These are phyloP conservation scores for Globisporangium emineosum DNA, from an alignment of 352 stramenopile species.

Conservation along the genomic window DNA sequence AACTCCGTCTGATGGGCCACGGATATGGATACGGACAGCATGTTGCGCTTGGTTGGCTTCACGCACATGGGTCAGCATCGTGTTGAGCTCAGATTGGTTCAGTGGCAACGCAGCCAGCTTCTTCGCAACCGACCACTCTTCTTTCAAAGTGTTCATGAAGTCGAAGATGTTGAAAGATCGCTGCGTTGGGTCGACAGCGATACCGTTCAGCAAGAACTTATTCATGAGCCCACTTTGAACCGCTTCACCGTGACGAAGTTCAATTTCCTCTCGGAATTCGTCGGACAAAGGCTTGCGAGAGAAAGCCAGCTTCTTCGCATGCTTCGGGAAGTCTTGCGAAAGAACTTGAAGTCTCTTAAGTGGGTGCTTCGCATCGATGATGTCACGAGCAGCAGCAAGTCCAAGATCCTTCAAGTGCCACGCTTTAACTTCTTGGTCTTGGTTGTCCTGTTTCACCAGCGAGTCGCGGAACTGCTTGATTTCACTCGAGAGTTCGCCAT, in stretches of 20 bases:
- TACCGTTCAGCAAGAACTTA: constrained; percentile 88
- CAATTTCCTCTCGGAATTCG: constrained; percentile 46
- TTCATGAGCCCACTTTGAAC: constrained; percentile 38
- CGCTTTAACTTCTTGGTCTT: constrained; percentile 52
- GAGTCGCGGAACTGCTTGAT: constrained; percentile 54
- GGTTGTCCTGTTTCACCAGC: constrained; percentile 42
- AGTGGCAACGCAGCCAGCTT: constrained; percentile 52
- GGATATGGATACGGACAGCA: constrained; percentile 61
- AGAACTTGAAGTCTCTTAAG: constrained; percentile 76
- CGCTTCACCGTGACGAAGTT: constrained; percentile 31
- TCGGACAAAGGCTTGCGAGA: constrained; percentile 50
- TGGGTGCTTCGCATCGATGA: constrained; percentile 72
- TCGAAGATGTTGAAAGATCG: constrained; percentile 92
- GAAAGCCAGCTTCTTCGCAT: constrained; percentile 73
- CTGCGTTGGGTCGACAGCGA: constrained; percentile 71
- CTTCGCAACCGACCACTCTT: constrained; percentile 75
- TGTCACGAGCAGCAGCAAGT: constrained; percentile 67
- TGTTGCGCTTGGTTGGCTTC: constrained; percentile 42
- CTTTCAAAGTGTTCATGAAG: constrained; percentile 78
- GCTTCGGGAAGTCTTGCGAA: constrained; percentile 88
- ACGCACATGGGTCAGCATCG: constrained; percentile 60
- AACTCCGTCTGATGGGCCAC: constrained; percentile 48
- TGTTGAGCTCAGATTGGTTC: constrained; percentile 39
- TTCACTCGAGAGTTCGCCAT: constrained; percentile 39
- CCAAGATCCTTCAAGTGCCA: constrained; percentile 91